Percentiles rank a stretch among this genome's conserved stretches.
Conservation (phyloP, 495 filamentous ascomycete species). For the Penicillium desertorum region DNA sequence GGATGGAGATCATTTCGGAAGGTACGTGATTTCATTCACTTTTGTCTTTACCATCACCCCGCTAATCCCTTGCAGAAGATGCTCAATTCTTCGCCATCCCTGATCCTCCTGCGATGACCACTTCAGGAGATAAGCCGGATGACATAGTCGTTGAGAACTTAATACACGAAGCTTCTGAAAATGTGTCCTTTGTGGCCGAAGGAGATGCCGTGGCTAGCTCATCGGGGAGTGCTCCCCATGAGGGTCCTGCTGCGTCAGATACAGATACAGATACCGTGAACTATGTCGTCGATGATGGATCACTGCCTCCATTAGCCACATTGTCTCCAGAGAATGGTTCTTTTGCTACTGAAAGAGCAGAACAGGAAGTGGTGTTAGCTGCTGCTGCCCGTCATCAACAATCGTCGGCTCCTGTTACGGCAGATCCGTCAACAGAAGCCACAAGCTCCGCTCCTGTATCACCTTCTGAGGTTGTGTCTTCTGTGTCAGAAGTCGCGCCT, state of each 20-base stretch:
- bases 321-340: constrained; percentile 19
- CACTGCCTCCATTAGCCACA: constrained; percentile 9
- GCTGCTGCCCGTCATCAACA: constrained; percentile 26
- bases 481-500: constrained; percentile 1
- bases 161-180: constrained; percentile 26
- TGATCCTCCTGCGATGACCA: constrained; percentile 32
- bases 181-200: constrained; percentile 18
- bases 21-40: constrained; percentile 19
- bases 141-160: constrained; percentile 34
- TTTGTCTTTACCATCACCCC: neutral
- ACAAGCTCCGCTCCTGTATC: constrained; percentile 1
- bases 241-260: neutral
- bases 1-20: constrained; percentile 47
- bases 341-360: constrained; percentile 13
- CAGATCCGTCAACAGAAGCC: constrained; percentile 3
- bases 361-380: constrained; percentile 28
- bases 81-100: constrained; percentile 47
- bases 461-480: constrained; percentile 5
- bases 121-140: constrained; percentile 38
- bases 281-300: neutral
- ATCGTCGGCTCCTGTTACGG: constrained; percentile 17
- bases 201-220: constrained; percentile 38
- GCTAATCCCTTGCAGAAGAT: constrained; percentile 27
- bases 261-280: neutral
- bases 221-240: constrained; percentile 21